Evolutionary conservation across 1,139 yeast species (phyloP), one percentile per base, ranked within the genome.

Genomic region (Pichia cactophila): DNA sequence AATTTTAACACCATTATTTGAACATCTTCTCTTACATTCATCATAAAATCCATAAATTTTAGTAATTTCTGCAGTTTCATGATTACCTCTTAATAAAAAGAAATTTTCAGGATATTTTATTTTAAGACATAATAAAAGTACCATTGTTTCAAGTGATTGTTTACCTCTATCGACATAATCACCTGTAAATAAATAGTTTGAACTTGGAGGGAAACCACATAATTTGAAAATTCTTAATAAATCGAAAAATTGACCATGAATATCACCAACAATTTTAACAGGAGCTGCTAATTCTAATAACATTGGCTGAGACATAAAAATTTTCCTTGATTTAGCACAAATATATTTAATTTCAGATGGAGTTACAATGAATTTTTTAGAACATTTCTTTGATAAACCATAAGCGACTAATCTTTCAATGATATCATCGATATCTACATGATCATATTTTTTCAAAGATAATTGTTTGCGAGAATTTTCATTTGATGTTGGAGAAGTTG

Each of bases 91-190:
- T 50, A 86, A 70, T 79, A 86, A 77, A 67, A 86, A 86, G 59
- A 86, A 85, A 63, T 86, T 85, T 60, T 86, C 92, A 1, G 92
- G 94, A 57, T 83, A 86, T 64, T 83, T 84, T 58, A 86, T 80
- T 67, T 86, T 86, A 68, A 82, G 81, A 59, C 92, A 84, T 43
- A 86, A 67, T 50, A 86, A 69, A 42, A 86, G 68, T 51, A 86
- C 68, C 44, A 86, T 82, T 0, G 95, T 86, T 66, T 86, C 95
- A 54, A 86, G 69, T 0, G 92, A 83, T 65, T 86, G 89, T 63
- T 84, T 78, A 43, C 95, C 95, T 57, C 95, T 76, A 66, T 86
- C 95, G 46, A 86, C 95, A 62, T 86, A 86, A 65, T 86, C 95
- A 38, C 95, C 95, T 46, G 86, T 68, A 62, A 86, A 86, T 57